Percentiles rank a stretch among this genome's conserved stretches.
These are phyloP conservation scores for Wickerhamiella allomyrinae DNA, from an alignment of 805 yeast genomes.

Conservation along the genomic window DNA sequence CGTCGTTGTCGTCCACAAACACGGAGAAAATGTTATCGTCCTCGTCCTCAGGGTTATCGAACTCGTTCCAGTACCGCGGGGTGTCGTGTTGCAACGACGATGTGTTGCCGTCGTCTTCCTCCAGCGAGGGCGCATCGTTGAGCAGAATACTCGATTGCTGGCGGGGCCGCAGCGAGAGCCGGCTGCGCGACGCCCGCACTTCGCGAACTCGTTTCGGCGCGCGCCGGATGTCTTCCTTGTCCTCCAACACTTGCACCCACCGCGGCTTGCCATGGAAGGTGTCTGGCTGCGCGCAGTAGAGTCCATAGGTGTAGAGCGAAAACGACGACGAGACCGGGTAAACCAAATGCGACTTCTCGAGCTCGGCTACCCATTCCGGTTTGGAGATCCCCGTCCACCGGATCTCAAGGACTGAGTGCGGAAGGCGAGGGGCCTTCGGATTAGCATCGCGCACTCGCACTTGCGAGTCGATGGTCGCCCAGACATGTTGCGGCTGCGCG, in stretches of 20 bases:
- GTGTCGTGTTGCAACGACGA: slow-evolving; percentile 2
- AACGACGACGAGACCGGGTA: slow-evolving; percentile 31
- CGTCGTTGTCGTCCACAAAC: slow-evolving; percentile 23
- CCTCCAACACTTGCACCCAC: slow-evolving; percentile 28
- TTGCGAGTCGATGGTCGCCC: slow-evolving; percentile 27
- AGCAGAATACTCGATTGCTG: slow-evolving; percentile 10
- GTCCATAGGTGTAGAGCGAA: slow-evolving; percentile 26
- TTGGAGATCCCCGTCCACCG: slow-evolving; percentile 28
- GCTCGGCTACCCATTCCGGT: slow-evolving; percentile 28
- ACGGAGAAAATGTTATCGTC: slow-evolving; percentile 21
- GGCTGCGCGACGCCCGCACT: not conserved
- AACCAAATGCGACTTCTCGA: slow-evolving; percentile 36
- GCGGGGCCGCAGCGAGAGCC: not conserved
- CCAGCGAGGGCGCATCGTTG: slow-evolving; percentile 5
- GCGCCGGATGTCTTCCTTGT: slow-evolving; percentile 32
- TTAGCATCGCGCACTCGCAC: slow-evolving; percentile 8
- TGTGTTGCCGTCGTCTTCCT: slow-evolving; percentile 3
- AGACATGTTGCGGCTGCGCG: slow-evolving; percentile 12
- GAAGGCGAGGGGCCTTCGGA: slow-evolving; percentile 24
- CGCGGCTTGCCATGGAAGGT: slow-evolving; percentile 22
- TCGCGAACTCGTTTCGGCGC: slow-evolving; percentile 23
- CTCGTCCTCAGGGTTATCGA: slow-evolving; percentile 46
- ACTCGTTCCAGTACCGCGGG: slow-evolving; percentile 50
- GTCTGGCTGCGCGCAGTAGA: slow-evolving; percentile 21
- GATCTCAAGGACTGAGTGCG: slow-evolving; percentile 37